A percentile compares a stretch with the other conserved stretches of the same genome.
phyloP scores from a whole-genome alignment of 305 asterid genomes.

The Ajuga reptans region DNA sequence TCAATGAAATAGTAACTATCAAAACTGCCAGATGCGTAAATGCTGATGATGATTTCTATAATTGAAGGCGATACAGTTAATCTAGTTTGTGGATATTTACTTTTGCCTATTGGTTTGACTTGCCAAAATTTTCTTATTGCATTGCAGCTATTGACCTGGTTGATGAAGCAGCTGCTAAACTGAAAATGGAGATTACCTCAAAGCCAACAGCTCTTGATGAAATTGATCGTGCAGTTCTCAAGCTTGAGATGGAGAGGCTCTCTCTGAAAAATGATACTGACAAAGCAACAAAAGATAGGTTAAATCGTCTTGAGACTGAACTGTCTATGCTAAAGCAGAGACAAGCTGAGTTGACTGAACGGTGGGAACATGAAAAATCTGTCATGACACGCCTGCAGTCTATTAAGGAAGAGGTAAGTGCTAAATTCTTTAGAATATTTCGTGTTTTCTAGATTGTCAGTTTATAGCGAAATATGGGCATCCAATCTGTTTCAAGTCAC shows the following conservation, averaged over 20 bases:
- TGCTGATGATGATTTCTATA: neutral
- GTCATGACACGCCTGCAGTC: constrained; percentile 74
- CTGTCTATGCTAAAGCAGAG: constrained; percentile 59
- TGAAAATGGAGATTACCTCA: constrained; percentile 85
- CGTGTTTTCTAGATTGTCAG: neutral
- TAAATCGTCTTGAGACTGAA: constrained; percentile 63
- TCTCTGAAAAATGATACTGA: constrained; percentile 75
- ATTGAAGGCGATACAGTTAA: neutral
- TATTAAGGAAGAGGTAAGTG: constrained; percentile 76
- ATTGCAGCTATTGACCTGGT: constrained; percentile 76
- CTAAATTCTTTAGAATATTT: constrained; percentile 11
- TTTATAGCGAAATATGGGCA: neutral
- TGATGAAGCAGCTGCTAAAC: constrained; percentile 83
- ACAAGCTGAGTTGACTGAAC: constrained; percentile 67
- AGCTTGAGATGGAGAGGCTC: constrained; percentile 78
- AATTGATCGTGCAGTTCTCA: constrained; percentile 57
- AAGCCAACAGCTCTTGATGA: constrained; percentile 84
- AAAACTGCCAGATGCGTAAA: neutral
- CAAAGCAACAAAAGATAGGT: constrained; percentile 70
- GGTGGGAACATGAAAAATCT: constrained; percentile 75
- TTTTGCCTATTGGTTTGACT: neutral
- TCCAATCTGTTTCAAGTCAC: neutral
- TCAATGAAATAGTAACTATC: neutral
- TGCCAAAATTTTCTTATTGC: neutral
- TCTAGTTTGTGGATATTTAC: neutral